Evolutionary conservation across 2,329 filamentous ascomycete genomes (phyloP), one percentile per base, ranked within the genome.

Genomic region (Cucurbitaria berberidis): DNA sequence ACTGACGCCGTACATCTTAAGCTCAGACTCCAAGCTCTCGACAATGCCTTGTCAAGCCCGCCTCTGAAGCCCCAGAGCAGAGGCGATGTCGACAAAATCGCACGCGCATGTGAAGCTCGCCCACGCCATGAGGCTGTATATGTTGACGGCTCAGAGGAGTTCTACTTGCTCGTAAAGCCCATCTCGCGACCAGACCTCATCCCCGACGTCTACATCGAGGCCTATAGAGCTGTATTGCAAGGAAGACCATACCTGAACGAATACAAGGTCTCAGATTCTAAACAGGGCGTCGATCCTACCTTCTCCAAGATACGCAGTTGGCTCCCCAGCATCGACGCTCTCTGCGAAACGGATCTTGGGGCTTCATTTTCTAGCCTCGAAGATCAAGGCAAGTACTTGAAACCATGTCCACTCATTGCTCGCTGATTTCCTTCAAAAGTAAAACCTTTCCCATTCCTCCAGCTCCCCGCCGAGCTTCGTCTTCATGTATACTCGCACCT

Each of bases 381-480:
- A 19, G 42, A 45, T 11, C 45, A 46, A 52, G 62, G 66, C 58
- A 56, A 27, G 63, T 48, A 24, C 38, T 21, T 5, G 36, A 24
- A 11, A 19, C 10, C 4, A 5, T 22, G 6, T 22, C 39, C 21
- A 21, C 21, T 41, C 4, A 3, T 27, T 15, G 27, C 24, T 6
- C 40, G 11, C 40, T 42, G 22, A 42, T 10, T 3, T 24, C 16
- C 11, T 24, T 27, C 11, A 2, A 8, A 38, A 67, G 66, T 61
- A 11, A 49, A 57, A 16, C 52, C 62, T 1, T 68, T 69, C 32
- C 53, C 64, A 2, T 62, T 70, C 48, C 54, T 66, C 9, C 43
- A 38, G 1, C 53, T 70, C 8, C 66, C 66, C 1, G 52, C 63
- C 21, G 66, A 70, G 44, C 58, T 70, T 9, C 60, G 66, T 1